These are phyloP conservation scores for Phytophthora pseudosyringae DNA, from an alignment of 352 stramenopile genomes.

Conservation along the genomic window DNA sequence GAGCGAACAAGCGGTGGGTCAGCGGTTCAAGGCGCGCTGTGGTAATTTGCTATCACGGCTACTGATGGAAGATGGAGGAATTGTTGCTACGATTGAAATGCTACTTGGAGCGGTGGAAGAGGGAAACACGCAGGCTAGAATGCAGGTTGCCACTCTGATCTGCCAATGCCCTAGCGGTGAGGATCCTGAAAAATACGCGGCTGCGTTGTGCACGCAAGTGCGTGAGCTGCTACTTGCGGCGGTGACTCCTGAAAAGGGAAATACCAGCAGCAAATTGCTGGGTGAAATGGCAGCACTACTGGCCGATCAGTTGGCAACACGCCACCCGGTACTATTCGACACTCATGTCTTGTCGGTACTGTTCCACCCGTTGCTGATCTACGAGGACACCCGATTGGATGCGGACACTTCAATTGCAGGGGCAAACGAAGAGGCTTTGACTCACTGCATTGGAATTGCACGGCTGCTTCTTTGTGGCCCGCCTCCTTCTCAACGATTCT, in stretches of 20 bases:
- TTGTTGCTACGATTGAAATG: constrained; percentile 86
- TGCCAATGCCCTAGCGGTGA: constrained; percentile 67
- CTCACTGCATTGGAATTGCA: constrained; percentile 56
- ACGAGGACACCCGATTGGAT: constrained; percentile 46
- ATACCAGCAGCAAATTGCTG: constrained; percentile 71
- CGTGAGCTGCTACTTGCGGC: constrained; percentile 52
- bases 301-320: constrained; percentile 57
- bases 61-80: constrained; percentile 73
- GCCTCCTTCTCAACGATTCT: constrained; percentile 57
- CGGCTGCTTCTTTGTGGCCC: constrained; percentile 73
- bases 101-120: constrained; percentile 77
- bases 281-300: constrained; percentile 76
- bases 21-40: constrained; percentile 71
- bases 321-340: constrained; percentile 55
- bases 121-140: constrained; percentile 84
- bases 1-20: constrained; percentile 21
- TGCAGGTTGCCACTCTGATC: constrained; percentile 83
- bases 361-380: constrained; percentile 70
- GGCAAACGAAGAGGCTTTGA: constrained; percentile 55
- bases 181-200: constrained; percentile 49
- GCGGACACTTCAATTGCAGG: background rate
- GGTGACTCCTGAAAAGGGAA: constrained; percentile 44
- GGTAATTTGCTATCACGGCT: constrained; percentile 63
- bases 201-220: constrained; percentile 61
- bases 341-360: constrained; percentile 55